These are phyloP conservation scores for Agaricus bisporus DNA, from an alignment of 768 basidiomycete species.

Conservation along the genomic window DNA sequence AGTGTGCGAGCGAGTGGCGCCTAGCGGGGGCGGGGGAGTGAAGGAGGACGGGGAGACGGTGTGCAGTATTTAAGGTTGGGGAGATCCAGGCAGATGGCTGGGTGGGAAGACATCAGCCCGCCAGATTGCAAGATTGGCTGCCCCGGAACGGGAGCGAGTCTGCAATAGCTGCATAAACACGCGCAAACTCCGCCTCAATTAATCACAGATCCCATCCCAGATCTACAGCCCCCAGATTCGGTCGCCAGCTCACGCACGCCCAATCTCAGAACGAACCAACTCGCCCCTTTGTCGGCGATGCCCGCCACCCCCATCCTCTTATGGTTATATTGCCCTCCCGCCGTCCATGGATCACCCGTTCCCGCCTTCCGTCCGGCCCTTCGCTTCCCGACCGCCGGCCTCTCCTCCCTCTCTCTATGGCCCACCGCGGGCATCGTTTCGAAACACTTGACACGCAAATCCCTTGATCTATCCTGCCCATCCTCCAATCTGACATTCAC, in stretches of 20 bases:
- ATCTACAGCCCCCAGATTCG: background rate
- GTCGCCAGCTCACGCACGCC: background rate
- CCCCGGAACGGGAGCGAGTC: slow-evolving; percentile 12
- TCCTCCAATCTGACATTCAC: slow-evolving; percentile 4
- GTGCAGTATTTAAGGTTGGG: slow-evolving; percentile 22
- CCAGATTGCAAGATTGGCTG: slow-evolving; percentile 10
- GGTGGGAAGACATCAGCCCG: slow-evolving; percentile 12
- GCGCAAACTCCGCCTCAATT: slow-evolving; percentile 18
- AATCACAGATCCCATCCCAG: slow-evolving; percentile 15
- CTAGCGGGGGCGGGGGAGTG: slow-evolving; percentile 7
- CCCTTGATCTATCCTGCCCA: slow-evolving; percentile 12
- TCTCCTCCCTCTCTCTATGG: background rate
- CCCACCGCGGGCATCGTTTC: slow-evolving; percentile 12
- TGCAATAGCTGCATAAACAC: slow-evolving; percentile 19
- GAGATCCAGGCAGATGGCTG: slow-evolving; percentile 14
- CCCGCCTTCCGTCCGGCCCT: slow-evolving; percentile 7
- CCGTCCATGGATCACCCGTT: slow-evolving; percentile 3
- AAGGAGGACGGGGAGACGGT: background rate
- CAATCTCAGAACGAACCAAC: slow-evolving; percentile 13
- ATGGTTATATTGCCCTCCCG: slow-evolving; percentile 17
- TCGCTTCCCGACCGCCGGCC: background rate
- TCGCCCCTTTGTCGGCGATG: slow-evolving; percentile 11
- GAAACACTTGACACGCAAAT: slow-evolving; percentile 11
- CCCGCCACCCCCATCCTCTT: slow-evolving; percentile 10
- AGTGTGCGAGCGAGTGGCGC: background rate